Evolutionary conservation across 1,284 basidiomycete genomes (phyloP), one percentile per base, ranked within the genome.

Genomic region (Pseudozyma hubeiensis): DNA sequence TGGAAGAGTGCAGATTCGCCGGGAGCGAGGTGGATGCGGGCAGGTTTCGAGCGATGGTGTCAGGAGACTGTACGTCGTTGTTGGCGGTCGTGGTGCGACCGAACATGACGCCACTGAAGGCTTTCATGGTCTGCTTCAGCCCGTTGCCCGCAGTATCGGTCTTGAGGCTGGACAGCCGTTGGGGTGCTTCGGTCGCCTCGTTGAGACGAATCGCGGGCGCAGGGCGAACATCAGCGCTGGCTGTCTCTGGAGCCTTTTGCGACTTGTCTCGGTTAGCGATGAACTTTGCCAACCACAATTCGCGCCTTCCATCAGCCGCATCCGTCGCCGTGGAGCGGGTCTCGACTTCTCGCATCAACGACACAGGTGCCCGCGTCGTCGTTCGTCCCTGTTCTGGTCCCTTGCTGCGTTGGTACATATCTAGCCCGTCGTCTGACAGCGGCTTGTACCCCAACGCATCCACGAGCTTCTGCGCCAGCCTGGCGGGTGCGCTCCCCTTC

Each of bases 251-350:
- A n/a, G 7, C n/a, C 11, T 41, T 41, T 14, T n/a, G 7, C 24
- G 34, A 10, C 46, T 45, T 33, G 49, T 58, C 58, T 14, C 65
- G 59, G 7, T 37, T 55, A 3, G 67, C 67, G 24, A 70, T 40
- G 19, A 64, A 53, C 33, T 61, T 70, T 3, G 67, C 57, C 30
- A 70, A 31, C 67, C 67, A 70, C 9, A 70, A 41, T 41, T 70
- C 61, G 14, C 67, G 44, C 11, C 58, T 31, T 1, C 67, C 67
- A n/a, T 70, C 67, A 7, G 62, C 67, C n/a, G 61, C 53, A 16
- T 51, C 64, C 5, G 64, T 62, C 0, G 64, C 64, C 8, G 51
- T 46, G 14, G 59, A 58, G 13, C 52, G 59, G 7, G 30, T 50
- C 13, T 63, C 59, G 5, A 29, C 45, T 33, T 67, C 50, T 10